Conservation (phyloP, 2,329 filamentous ascomycete species). For the Calonectria ilicicola region DNA sequence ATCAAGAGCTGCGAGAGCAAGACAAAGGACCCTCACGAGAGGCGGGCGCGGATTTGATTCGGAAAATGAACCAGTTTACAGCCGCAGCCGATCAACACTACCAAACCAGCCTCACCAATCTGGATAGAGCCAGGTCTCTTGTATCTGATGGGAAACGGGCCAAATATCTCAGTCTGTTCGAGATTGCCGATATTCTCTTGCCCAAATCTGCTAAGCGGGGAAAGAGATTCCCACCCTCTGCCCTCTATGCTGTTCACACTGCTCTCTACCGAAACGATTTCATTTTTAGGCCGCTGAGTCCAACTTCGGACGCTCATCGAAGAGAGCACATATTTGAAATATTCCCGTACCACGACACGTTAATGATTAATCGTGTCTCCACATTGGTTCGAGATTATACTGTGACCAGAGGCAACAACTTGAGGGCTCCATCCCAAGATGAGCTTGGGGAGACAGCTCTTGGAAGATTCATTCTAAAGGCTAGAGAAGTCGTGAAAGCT, state of each 20-base stretch:
- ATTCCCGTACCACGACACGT: constrained; percentile 45
- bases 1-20: constrained; percentile 46
- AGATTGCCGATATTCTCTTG: constrained; percentile 62
- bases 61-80: constrained; percentile 61
- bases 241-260: constrained; percentile 78
- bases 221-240: constrained; percentile 56
- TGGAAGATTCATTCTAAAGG: constrained; percentile 61
- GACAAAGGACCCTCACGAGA: constrained; percentile 58
- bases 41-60: constrained; percentile 56
- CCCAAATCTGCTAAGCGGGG: constrained; percentile 49
- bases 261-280: constrained; percentile 71
- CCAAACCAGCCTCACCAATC: constrained; percentile 58
- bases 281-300: constrained; percentile 66
- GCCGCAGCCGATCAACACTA: constrained; percentile 57
- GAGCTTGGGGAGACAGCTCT: constrained; percentile 44
- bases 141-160: constrained; percentile 53
- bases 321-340: constrained; percentile 72
- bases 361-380: constrained; percentile 47
- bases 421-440: constrained; percentile 25
- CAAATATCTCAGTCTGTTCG: constrained; percentile 62
- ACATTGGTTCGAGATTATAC: constrained; percentile 50
- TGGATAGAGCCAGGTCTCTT: constrained; percentile 59
- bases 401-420: constrained; percentile 30
- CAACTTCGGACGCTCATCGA: constrained; percentile 60
- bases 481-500: constrained; percentile 61